Base-by-base conservation (phyloP, 768 basidiomycete species). In the Serendipita sp. region DNA sequence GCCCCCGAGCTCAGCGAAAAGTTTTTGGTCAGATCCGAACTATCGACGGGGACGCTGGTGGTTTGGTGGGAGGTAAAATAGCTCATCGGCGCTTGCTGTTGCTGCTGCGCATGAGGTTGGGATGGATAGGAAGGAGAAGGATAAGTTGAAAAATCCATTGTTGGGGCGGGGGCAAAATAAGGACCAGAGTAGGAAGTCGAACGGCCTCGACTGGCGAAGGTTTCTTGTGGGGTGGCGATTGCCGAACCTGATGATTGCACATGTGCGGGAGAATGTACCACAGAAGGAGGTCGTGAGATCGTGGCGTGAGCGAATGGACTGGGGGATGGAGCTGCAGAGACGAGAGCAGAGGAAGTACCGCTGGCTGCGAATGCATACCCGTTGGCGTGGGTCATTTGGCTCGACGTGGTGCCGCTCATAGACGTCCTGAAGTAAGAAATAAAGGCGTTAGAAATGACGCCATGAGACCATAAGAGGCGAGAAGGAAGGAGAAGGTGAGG, bases 251-350 rank as follows among this genome's bases (percentile, higher is more conserved):
- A 41, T 41, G 11, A 30, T 35, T 60, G 48, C 3, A 11, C 34
- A 60, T 60, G 56, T 10, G 35, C 56, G 56, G 56, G 56, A 24
- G 56, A 60, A 35, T 60, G 56, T 37, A 60, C 56, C 28, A 60
- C 34, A 4, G 56, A 60, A 60, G 56, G 56, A 4, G 56, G 56
- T n/a, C 56, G 56, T 60, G 56, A 60, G 56, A 60, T 60, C 1
- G 56, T 24, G 56, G 56, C 56, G 28, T 38, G n/a, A 30, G 28
- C 16, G 18, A 60, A 60, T 7, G 5, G 18, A 32, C n/a, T 53
- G 18, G 48, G 48, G 8, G 48, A 24, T 18, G 48, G 32, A 32
- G 48, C 48, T 8, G 48, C 41, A 41, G 41, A 41, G 13, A 41
- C 41, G 7, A 41, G 13, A 13, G 41, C 41, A 13, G 41, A 41